Base-by-base conservation (phyloP, 495 filamentous ascomycete genomes). In the Schizothecium vesticola region DNA sequence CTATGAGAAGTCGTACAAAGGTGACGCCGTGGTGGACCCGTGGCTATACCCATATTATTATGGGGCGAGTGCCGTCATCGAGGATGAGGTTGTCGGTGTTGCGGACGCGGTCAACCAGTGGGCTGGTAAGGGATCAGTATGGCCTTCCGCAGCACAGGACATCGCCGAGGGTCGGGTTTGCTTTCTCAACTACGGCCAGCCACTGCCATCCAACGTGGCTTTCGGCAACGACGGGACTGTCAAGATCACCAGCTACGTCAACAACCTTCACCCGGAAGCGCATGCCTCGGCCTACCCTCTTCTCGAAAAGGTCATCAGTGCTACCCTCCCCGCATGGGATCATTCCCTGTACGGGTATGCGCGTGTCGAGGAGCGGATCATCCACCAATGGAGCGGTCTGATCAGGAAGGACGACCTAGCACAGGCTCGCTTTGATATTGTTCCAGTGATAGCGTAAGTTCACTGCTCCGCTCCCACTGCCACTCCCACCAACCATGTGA, bases 201-300 rank as follows among this genome's bases (percentile, higher is more conserved):
- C 19, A n/a, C 77, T 90, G 13, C 88, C 88, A 0, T 83, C 80
- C 57, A 83, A 89, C 33, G 77, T 90, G 7, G 64, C 75, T 8
- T 75, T 89, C 23, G 56, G 66, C 1, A 69, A 74, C 3, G 57
- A 82, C 79, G 76, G 81, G 79, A 31, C 84, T 82, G 79, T 91
- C 88, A 65, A 89, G 84, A 76, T 93, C 86, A 71, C 87, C 84
- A 72, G 82, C 80, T 89, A 90, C 71, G 87, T 90, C 78, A 90
- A 90, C 71, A 89, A 88, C 64, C 76, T 87, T 0, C 85, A 89
- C 65, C 87, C 88, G 0, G 56, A 61, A 6, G 69, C 79, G n/a
- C 77, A 88, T 66, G 59, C 69, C 0, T 67, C 70, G 0, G 79
- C 89, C n/a, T 91, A 90, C 68, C 22, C 58, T 5, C 76, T 81